Conservation (phyloP, 129 eudicot genomes). For the Sambucus nigra region DNA sequence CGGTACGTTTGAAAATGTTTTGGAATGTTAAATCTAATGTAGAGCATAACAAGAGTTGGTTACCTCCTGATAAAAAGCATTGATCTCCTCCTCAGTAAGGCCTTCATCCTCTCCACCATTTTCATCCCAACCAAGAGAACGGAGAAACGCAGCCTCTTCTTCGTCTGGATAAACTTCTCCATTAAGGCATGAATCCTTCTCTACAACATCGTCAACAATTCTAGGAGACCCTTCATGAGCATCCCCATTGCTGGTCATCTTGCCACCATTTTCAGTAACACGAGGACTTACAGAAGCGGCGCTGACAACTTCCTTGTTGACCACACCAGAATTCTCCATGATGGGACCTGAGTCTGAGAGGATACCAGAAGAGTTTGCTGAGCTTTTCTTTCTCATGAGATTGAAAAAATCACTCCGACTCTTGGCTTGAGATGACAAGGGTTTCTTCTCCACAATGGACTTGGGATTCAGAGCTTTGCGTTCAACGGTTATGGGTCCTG, state of each 20-base stretch:
- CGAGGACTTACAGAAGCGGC: conserved; percentile 12
- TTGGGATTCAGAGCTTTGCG: conserved; percentile 12
- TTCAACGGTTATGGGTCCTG: conserved; percentile 12
- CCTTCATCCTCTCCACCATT: conserved; percentile 54
- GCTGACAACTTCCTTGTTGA: conserved; percentile 12
- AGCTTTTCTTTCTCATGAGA: conserved; percentile 56
- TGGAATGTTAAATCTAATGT: no score
- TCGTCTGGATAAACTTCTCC: conserved; percentile 33
- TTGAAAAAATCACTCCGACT: conserved; percentile 67
- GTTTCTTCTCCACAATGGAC: conserved; percentile 35
- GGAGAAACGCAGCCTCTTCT: conserved; percentile 66
- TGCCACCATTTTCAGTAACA: conserved; percentile 22
- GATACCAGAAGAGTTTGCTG: conserved; percentile 10
- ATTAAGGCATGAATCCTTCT: conserved; percentile 19
- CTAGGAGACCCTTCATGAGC: neutral
- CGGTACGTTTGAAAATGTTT: no score
- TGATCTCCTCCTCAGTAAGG: conserved; percentile 66
- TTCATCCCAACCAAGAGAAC: conserved; percentile 77
- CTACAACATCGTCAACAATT: conserved; percentile 11
- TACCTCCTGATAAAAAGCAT: conserved; percentile 57
- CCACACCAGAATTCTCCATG: conserved; percentile 16
- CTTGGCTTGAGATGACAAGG: conserved; percentile 37
- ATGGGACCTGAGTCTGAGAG: conserved; percentile 23
- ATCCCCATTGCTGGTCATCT: conserved; percentile 18
- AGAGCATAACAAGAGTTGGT: neutral